Conservation (phyloP, 768 basidiomycete species). For the Pholiota conissans region DNA sequence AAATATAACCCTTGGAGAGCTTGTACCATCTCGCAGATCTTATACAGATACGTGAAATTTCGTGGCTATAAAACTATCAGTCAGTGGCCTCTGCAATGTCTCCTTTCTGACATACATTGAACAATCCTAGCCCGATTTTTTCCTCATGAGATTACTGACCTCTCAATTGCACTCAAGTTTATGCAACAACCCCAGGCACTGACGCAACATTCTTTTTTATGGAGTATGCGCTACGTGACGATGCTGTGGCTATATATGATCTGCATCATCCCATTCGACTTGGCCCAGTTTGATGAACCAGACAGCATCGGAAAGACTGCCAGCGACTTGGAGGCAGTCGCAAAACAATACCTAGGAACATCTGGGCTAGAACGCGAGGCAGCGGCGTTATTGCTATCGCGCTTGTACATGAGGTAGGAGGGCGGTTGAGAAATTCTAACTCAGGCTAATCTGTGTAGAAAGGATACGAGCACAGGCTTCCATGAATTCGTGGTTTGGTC, state of each 20-base stretch:
- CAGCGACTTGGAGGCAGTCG: constrained; percentile 52
- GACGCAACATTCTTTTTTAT: constrained; percentile 46
- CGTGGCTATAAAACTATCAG: constrained; percentile 91
- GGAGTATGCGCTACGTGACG: constrained; percentile 82
- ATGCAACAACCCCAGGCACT: constrained; percentile 49
- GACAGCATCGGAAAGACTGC: constrained; percentile 56
- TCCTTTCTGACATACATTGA: constrained; percentile 1
- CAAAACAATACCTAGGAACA: constrained; percentile 54
- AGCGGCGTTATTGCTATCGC: constrained; percentile 78
- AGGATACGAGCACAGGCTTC: constrained; percentile 55
- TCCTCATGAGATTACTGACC: constrained; percentile 86
- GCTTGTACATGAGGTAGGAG: constrained; percentile 73
- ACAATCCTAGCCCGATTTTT: constrained; percentile 78
- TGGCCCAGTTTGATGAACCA: constrained; percentile 79
- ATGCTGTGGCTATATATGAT: constrained; percentile 94
- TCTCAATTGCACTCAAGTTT: constrained; percentile 72
- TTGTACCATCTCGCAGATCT: constrained; percentile 53
- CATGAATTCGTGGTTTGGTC: constrained; percentile 54
- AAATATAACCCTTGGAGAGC: constrained; percentile 39
- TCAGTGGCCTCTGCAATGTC: constrained; percentile 36
- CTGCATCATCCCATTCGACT: constrained; percentile 90
- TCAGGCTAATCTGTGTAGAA: constrained; percentile 36
- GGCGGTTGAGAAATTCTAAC: not conserved
- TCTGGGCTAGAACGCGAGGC: constrained; percentile 87
- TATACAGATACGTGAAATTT: constrained; percentile 84